Evolutionary conservation across 176 grass and related monocot genomes (phyloP), one percentile per base, ranked within the genome.

Genomic region (Aechmea fasciata): DNA sequence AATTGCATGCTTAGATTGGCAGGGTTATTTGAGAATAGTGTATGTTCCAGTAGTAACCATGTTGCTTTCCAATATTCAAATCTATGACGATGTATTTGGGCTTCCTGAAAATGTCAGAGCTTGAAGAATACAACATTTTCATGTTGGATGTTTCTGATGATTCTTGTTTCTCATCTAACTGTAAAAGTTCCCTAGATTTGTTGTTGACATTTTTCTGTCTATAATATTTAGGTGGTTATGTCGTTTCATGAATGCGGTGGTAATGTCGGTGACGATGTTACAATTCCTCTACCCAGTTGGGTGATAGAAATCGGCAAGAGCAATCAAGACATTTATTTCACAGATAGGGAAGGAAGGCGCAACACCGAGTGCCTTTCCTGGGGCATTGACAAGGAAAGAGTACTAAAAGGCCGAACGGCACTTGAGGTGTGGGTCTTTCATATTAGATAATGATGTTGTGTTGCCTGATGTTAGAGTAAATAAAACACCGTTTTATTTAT

Each of bases 281-380:
- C 50, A 23, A 92, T 92, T 65, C 88, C 93, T 75, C 84, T 96
- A 48, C 93, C 93, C 53, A 47, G 85, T 33, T 96, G 92, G 92
- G 80, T 96, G n/a, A 81, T 67, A 14, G 85, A 96, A 72, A 92
- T 89, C 25, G 92, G 92, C 53, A 87, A 67, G 71, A 85, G 73
- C 80, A 96, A 87, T 65, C 85, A 88, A 0, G 89, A 96, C 10
- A 96, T 96, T 64, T 96, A 92, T 81, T 96, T 96, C 59, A 96
- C 89, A 8, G 86, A 89, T 78, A 87, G 73, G 64, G 70, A 78
- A 41, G 93, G 89, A 10, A 87, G 85, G 22, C 79, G 64, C 23
- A 92, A 83, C 11, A 73, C 79, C 0, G 93, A 96, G 74, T 96
- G 89, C 64, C 87, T 96, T 29, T 92, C 89, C 20, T 96, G 89